A percentile compares a stretch with the other conserved stretches of the same genome.
Evolutionary conservation across 306 rosid genomes (phyloP).

Genomic region (Sicyos edulis): DNA sequence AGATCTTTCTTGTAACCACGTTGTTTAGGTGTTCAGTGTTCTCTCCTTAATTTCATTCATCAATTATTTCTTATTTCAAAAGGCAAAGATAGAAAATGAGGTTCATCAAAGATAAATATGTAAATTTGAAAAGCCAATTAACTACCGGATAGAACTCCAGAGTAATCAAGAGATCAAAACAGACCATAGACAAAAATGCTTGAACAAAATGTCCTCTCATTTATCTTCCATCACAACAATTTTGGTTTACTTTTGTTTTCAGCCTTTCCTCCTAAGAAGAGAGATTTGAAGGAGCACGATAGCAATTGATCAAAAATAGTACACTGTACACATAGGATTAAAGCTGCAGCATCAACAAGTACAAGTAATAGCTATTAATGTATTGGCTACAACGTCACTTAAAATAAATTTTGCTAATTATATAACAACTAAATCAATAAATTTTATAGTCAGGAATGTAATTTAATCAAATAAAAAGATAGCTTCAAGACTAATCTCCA

Average conservation of each 20-base stretch:
- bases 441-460: not conserved
- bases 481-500: not conserved
- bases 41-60: too few species aligned
- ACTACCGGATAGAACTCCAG: not conserved
- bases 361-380: not conserved
- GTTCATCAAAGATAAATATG: not conserved
- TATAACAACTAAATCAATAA: not conserved
- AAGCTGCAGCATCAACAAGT: not conserved
- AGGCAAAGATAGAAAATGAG: slow-evolving; percentile 6
- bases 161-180: not conserved
- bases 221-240: not conserved
- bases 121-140: not conserved
- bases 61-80: too few species aligned
- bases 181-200: not conserved
- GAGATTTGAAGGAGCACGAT: not conserved
- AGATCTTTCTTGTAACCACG: too few species aligned
- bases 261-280: not conserved
- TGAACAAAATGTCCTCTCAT: slow-evolving; percentile 4
- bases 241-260: not conserved
- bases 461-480: too few species aligned
- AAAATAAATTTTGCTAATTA: not conserved
- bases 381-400: not conserved
- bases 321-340: not conserved
- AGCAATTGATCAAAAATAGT: not conserved
- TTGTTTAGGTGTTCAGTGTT: too few species aligned